A percentile compares a stretch with the other conserved stretches of the same genome.
These are phyloP conservation scores for Phylloporus arenicola DNA, from an alignment of 768 basidiomycete species.

Conservation along the genomic window DNA sequence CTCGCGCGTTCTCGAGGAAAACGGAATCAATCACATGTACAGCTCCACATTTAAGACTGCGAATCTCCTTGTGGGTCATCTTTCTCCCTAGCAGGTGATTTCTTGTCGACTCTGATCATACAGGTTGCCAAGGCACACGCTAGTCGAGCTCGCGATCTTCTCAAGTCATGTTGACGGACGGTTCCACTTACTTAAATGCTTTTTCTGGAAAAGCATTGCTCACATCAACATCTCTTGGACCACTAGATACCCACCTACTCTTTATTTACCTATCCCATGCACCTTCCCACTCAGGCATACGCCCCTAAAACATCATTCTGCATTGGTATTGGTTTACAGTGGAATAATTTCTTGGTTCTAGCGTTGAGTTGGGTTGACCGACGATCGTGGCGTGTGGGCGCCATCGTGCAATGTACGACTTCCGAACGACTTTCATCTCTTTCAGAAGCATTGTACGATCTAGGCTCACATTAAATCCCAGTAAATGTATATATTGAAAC, in stretches of 20 bases:
- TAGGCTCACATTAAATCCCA: no score
- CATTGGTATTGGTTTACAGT: conserved; percentile 3
- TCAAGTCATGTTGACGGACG: conserved; percentile 48
- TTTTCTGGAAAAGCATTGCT: conserved; percentile 3
- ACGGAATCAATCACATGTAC: conserved; percentile 79
- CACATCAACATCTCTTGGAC: conserved; percentile 10
- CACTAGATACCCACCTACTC: conserved; percentile 13
- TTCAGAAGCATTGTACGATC: no score
- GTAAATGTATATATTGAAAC: neutral
- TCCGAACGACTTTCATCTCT: no score
- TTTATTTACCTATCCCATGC: neutral
- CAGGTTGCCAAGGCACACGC: conserved; percentile 58
- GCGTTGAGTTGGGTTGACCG: neutral
- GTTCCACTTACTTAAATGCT: neutral
- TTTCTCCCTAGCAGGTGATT: conserved; percentile 2
- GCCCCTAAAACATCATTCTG: neutral
- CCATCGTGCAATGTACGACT: neutral
- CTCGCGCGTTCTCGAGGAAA: conserved; percentile 65
- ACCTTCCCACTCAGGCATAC: neutral
- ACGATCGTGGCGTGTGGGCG: no score
- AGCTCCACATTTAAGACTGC: conserved; percentile 81
- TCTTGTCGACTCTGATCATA: conserved; percentile 1
- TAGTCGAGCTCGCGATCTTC: conserved; percentile 49
- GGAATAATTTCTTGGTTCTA: conserved; percentile 9
- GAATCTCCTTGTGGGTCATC: conserved; percentile 55